Percentiles rank a stretch among this genome's conserved stretches.
Conservation (phyloP, 1,284 basidiomycete species). For the Porodaedalea pini region DNA sequence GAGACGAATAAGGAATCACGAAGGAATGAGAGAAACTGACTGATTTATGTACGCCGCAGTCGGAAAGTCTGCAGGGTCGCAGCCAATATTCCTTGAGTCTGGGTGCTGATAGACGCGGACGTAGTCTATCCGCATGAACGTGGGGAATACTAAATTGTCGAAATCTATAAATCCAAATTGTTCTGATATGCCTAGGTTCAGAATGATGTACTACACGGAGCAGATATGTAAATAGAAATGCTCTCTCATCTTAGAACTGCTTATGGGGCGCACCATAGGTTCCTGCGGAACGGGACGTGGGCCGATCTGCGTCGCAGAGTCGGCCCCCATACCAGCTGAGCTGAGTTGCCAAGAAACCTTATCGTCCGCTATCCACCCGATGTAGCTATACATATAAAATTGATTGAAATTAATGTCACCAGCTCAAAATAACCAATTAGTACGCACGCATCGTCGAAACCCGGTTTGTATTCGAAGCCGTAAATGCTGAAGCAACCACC, state of each 20-base stretch:
- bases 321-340: slow-evolving; percentile 58
- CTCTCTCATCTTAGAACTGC: not conserved
- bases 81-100: slow-evolving; percentile 60
- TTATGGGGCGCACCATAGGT: slow-evolving; percentile 52
- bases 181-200: slow-evolving; percentile 53
- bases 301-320: slow-evolving; percentile 52
- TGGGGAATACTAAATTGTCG: slow-evolving; percentile 54
- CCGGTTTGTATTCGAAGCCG: slow-evolving; percentile 55
- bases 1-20: too few species aligned
- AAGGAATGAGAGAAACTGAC: slow-evolving; percentile 31
- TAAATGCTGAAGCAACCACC: slow-evolving; percentile 44
- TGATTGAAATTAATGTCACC: too few species aligned
- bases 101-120: slow-evolving; percentile 65
- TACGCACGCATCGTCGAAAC: slow-evolving; percentile 49
- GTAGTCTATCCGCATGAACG: slow-evolving; percentile 64
- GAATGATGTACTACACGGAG: slow-evolving; percentile 45
- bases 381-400: too few species aligned
- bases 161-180: slow-evolving; percentile 58
- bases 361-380: slow-evolving; percentile 64
- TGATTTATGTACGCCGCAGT: slow-evolving; percentile 58
- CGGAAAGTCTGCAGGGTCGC: slow-evolving; percentile 65
- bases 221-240: slow-evolving; percentile 5
- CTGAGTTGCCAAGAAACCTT: slow-evolving; percentile 64
- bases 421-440: too few species aligned
- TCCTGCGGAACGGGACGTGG: slow-evolving; percentile 65